Percentiles rank a stretch among this genome's conserved stretches.
Evolutionary conservation across 305 asterid species (phyloP).

Genomic region (Euphrasia arctica): DNA sequence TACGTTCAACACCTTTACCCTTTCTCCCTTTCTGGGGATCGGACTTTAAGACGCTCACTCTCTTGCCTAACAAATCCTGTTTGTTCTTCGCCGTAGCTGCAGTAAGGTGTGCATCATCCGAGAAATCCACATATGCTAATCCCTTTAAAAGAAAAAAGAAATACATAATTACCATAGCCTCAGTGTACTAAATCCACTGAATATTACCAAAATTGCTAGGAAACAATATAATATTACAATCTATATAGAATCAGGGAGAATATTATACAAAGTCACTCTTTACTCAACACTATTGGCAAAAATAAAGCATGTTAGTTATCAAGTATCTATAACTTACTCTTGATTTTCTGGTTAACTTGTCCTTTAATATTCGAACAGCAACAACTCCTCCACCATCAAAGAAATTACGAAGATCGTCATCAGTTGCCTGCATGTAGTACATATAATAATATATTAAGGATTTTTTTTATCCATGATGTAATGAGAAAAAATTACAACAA

Average conservation of each 20-base stretch:
- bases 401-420: slow-evolving; percentile 60
- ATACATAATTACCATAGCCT: background rate
- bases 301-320: slow-evolving; percentile 1
- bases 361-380: slow-evolving; percentile 67
- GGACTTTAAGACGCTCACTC: slow-evolving; percentile 62
- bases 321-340: slow-evolving; percentile 55
- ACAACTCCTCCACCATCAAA: slow-evolving; percentile 90
- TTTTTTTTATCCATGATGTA: slow-evolving; percentile 12
- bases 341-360: slow-evolving; percentile 73
- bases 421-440: slow-evolving; percentile 55
- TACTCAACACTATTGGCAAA: background rate
- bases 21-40: slow-evolving; percentile 65
- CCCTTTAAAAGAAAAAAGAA: slow-evolving; percentile 45
- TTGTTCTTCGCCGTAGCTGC: slow-evolving; percentile 74
- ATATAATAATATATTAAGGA: background rate
- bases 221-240: too few species aligned
- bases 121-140: slow-evolving; percentile 89
- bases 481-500: slow-evolving; percentile 19
- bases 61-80: slow-evolving; percentile 58
- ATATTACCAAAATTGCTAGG: too few species aligned
- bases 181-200: too few species aligned
- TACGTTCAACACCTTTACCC: slow-evolving; percentile 38
- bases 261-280: too few species aligned
- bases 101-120: slow-evolving; percentile 70
- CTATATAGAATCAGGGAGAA: too few species aligned